These are phyloP conservation scores for Moelleriella libera DNA, from an alignment of 2,329 filamentous ascomycete species.

Conservation along the genomic window DNA sequence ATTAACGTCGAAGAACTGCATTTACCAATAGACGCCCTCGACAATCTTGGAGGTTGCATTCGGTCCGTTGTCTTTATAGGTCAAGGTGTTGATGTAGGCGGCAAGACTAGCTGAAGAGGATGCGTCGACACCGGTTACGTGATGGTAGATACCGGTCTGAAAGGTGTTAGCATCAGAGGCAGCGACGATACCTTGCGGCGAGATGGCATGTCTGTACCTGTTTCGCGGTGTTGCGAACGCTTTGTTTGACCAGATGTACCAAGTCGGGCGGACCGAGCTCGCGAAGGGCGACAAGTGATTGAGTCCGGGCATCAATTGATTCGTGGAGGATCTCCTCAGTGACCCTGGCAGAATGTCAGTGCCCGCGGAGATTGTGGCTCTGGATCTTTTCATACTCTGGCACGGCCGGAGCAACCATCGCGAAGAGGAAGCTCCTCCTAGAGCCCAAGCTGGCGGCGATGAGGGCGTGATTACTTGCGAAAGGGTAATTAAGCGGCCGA, in stretches of 20 bases:
- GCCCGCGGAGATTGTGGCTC: neutral
- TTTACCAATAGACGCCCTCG: slow-evolving; percentile 85
- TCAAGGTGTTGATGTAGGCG: slow-evolving; percentile 96
- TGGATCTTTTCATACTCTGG: slow-evolving; percentile 44
- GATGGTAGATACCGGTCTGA: slow-evolving; percentile 86
- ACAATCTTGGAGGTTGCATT: slow-evolving; percentile 65
- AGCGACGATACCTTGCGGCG: slow-evolving; percentile 1
- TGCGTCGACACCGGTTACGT: slow-evolving; percentile 93
- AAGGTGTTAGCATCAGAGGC: neutral
- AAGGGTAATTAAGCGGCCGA: no score
- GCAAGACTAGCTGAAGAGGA: slow-evolving; percentile 94
- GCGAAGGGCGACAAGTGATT: slow-evolving; percentile 70
- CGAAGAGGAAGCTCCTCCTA: slow-evolving; percentile 13
- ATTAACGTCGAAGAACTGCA: neutral
- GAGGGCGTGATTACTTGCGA: neutral
- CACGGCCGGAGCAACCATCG: slow-evolving; percentile 61
- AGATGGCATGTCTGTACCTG: slow-evolving; percentile 23
- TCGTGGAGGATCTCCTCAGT: slow-evolving; percentile 89
- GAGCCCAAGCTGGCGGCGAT: neutral
- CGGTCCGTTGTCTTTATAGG: slow-evolving; percentile 73
- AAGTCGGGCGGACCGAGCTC: slow-evolving; percentile 93
- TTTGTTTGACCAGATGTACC: slow-evolving; percentile 79
- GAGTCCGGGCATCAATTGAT: slow-evolving; percentile 82
- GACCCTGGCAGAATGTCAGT: slow-evolving; percentile 43
- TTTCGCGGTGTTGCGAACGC: slow-evolving; percentile 40